Base-by-base conservation (phyloP, 805 yeast species). In the Sugiyamaella chiloensis region DNA sequence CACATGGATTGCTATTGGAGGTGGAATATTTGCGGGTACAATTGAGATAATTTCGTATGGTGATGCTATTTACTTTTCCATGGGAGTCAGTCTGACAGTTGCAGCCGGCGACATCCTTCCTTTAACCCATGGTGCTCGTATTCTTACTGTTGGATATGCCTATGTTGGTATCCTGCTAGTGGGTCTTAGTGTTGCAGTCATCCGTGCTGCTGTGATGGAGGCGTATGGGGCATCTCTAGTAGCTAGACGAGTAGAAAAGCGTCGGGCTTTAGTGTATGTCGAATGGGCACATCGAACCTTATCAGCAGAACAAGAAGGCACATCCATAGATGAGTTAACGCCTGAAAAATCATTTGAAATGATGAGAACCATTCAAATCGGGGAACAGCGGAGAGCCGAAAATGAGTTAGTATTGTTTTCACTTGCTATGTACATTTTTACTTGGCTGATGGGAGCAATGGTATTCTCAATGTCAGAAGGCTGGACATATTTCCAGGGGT, bases 31-130 rank as follows among this genome's bases (percentile, higher is more conserved):
- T 55, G 69, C 78, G 0, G 57, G 65, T 3, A 47, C 81, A 40
- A 54, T 80, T 32, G 24, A 29, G 12, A 61, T 69, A 35, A 58
- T 79, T 7, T 68, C 74, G 1, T 85, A 75, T 60, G 88, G 89
- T 0, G 72, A 80, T n/a, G 80, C 86, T 0, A 61, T 87, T 40
- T 88, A 86, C 60, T 87, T 76, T 61, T 80, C 88, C 56, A 76
- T 78, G 8, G 88, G 85, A 1, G 81, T 95, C 0, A 68, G 84
- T 32, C 68, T 86, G 41, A 89, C 96, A 1, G 76, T 89, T 24
- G 96, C 96, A 0, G 69, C 83, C 14, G 96, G 96, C 31, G 93
- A 85, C 56, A 71, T 83, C 27, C 68, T 74, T 0, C 90, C 96
- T 0, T 30, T 48, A 0, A 64, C 74, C 1, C 66, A 72, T 1